Percentiles rank a stretch among this genome's conserved stretches.
Conservation (phyloP, 2,329 filamentous ascomycete genomes). For the Aaosphaeria arxii region DNA sequence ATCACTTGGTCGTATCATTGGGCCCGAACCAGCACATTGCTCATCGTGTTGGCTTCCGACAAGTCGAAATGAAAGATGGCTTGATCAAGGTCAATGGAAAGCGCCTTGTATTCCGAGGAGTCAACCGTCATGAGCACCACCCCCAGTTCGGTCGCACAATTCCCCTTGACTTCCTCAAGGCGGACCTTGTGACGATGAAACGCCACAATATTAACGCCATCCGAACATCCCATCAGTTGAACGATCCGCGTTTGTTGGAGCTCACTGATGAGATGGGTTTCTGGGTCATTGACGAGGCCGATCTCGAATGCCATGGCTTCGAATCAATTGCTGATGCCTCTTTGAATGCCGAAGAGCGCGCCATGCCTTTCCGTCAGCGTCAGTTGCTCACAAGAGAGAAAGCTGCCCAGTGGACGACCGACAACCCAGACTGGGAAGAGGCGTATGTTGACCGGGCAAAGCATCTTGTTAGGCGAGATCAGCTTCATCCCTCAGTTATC, state of each 20-base stretch:
- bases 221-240: conserved; percentile 66
- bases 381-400: conserved; percentile 55
- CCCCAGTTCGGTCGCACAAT: conserved; percentile 61
- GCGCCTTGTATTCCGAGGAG: conserved; percentile 60
- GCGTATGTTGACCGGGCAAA: conserved; percentile 67
- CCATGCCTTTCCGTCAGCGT: conserved; percentile 59
- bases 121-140: conserved; percentile 71
- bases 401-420: conserved; percentile 58
- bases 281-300: conserved; percentile 60
- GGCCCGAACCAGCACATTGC: conserved; percentile 40
- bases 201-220: conserved; percentile 68
- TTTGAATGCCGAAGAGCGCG: conserved; percentile 17
- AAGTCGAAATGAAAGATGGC: conserved; percentile 60
- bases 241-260: conserved; percentile 58
- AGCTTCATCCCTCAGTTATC: conserved; percentile 68
- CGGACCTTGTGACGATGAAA: conserved; percentile 67
- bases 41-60: conserved; percentile 62
- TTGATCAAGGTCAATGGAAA: conserved; percentile 62
- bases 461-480: conserved; percentile 65
- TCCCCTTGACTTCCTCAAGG: conserved; percentile 58
- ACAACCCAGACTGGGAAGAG: conserved; percentile 59
- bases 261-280: conserved; percentile 65
- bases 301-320: conserved; percentile 49
- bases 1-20: conserved; percentile 51
- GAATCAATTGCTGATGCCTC: conserved; percentile 34